phyloP scores from a whole-genome alignment of 2,329 filamentous ascomycete species.

The Ophiostoma sp. region DNA sequence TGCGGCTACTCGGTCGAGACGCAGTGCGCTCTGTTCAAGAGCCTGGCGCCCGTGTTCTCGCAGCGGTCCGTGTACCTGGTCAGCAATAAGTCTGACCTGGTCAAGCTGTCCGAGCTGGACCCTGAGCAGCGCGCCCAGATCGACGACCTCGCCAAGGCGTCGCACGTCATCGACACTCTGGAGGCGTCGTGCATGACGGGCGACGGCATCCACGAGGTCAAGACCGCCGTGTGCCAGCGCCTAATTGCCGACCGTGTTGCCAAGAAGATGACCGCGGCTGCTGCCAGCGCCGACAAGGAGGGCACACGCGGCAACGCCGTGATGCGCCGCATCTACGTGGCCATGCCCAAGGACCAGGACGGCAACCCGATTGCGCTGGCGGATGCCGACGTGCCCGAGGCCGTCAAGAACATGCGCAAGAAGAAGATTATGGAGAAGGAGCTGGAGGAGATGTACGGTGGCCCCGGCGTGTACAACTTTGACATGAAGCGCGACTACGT shows the following conservation, averaged over 20 bases:
- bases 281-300: conserved; percentile 66
- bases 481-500: conserved; percentile 86
- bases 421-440: conserved; percentile 68
- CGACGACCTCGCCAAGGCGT: conserved; percentile 32
- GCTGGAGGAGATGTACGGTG: conserved; percentile 84
- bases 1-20: conserved; percentile 90
- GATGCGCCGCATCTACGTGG: conserved; percentile 91
- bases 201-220: conserved; percentile 89
- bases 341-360: conserved; percentile 54
- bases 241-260: conserved; percentile 88
- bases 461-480: conserved; percentile 92
- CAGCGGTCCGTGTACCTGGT: conserved; percentile 97
- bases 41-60: conserved; percentile 91
- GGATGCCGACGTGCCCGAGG: conserved; percentile 85
- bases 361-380: conserved; percentile 45
- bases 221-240: conserved; percentile 90
- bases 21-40: conserved; percentile 92
- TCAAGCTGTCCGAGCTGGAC: conserved; percentile 80
- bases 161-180: conserved; percentile 85
- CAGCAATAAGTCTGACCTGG: conserved; percentile 96
- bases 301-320: conserved; percentile 84
- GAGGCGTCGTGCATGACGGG: conserved; percentile 92
- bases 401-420: conserved; percentile 66
- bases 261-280: conserved; percentile 92
- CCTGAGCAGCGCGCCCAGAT: conserved; percentile 60